A percentile compares a stretch with the other conserved stretches of the same genome.
Evolutionary conservation across 805 yeast species (phyloP).

Genomic region (Jamesozyma jinghongensis): DNA sequence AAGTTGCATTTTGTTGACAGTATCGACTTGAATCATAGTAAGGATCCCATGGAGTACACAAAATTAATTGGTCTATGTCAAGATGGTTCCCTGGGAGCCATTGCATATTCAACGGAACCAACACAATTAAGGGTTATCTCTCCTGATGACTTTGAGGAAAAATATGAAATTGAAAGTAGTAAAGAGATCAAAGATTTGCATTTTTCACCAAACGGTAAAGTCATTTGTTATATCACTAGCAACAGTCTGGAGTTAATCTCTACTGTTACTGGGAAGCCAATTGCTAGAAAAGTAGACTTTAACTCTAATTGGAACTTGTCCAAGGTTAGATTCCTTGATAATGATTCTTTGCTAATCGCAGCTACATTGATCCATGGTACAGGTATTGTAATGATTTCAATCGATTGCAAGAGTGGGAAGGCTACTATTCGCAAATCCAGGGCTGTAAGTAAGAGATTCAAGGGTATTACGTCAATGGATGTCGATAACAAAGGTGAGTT

Average conservation of each 20-base stretch:
- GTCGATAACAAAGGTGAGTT: constrained; percentile 28
- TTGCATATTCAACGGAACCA: constrained; percentile 59
- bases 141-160: constrained; percentile 43
- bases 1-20: constrained; percentile 50
- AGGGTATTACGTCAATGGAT: constrained; percentile 51
- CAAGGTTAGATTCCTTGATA: constrained; percentile 30
- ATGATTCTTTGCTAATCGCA: constrained; percentile 34
- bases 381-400: constrained; percentile 33
- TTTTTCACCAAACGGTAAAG: constrained; percentile 56
- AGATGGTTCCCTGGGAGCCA: constrained; percentile 52
- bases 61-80: constrained; percentile 50
- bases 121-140: constrained; percentile 53
- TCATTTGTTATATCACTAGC: constrained; percentile 53
- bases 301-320: constrained; percentile 25
- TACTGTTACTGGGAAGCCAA: constrained; percentile 33
- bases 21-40: constrained; percentile 45
- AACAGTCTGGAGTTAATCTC: constrained; percentile 39
- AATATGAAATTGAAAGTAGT: constrained; percentile 41
- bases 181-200: constrained; percentile 54
- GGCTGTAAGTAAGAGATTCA: constrained; percentile 31
- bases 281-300: constrained; percentile 28
- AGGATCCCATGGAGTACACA: constrained; percentile 46
- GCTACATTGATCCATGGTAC: constrained; percentile 35
- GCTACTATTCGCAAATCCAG: constrained; percentile 20
- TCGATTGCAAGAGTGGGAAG: constrained; percentile 24